Evolutionary conservation across 371 early-diverging fungal genomes (phyloP), one percentile per base, ranked within the genome.

Genomic region (Dichotomocladium elegans): DNA sequence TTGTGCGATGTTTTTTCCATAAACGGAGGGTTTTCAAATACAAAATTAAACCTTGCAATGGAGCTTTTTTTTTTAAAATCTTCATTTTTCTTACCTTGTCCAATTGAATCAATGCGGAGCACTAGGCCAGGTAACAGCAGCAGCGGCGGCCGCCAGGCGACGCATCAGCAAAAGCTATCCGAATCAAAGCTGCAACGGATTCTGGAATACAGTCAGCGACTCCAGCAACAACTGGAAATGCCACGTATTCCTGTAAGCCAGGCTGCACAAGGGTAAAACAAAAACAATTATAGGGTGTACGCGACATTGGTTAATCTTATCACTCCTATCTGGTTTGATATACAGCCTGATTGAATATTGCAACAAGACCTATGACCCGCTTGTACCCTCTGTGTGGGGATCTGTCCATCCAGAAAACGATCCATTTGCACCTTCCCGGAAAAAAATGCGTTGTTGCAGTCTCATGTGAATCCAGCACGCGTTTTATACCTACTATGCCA

Each of bases 231-330:
- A 57, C 79, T 93, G 34, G 92, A 93, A 49, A 74, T 89, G 53
- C 84, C 85, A 7, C 81, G 94, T 29, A 77, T 91, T 27, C 74
- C 87, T 21, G 88, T 93, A 9, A 89, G 90, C 40, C 88, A 91
- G 63, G 93, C 93, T 19, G 29, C 51, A 9, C 17, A 53, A 26
- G 50, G 45, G 63, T 55, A 58, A 33, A 35, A 8, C 3, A 11
- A 14, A 4, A 25, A 40, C n/a, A 19, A 17, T 26, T 25, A 14
- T 14, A 26, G 22, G 27, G 15, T n/a, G 14, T 17, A 30, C 47
- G 30, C 29, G 9, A 6, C 11, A 51, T 37, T 17, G 19, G 9
- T 28, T 55, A 29, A 47, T n/a, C n/a, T n/a, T n/a, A n/a, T n/a
- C n/a, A n/a, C n/a, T n/a, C n/a, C n/a, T 9, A 37, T 37, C 5